These are phyloP conservation scores for Lachancea meyersii DNA, from an alignment of 805 yeast species.

Conservation along the genomic window DNA sequence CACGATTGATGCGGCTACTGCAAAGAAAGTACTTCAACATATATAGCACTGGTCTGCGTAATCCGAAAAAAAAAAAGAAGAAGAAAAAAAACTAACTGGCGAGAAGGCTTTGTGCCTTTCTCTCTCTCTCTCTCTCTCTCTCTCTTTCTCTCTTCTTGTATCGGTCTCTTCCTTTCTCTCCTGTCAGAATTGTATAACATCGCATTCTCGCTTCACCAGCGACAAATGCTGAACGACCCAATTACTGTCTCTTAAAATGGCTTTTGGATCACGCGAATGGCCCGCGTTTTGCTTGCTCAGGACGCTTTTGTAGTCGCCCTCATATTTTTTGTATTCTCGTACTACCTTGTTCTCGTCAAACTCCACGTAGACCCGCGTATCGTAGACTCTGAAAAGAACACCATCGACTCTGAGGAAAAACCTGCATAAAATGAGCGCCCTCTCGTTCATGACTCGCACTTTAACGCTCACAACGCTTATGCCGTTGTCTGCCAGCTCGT, in stretches of 20 bases:
- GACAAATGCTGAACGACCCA: constrained; percentile 74
- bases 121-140: background rate
- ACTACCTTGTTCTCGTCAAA: constrained; percentile 47
- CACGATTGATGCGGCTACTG: constrained; percentile 35
- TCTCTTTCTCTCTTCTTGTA: too few species aligned
- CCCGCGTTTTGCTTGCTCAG: constrained; percentile 35
- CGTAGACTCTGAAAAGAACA: constrained; percentile 77
- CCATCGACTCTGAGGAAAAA: constrained; percentile 86
- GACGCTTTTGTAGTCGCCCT: constrained; percentile 46
- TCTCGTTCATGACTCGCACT: constrained; percentile 81
- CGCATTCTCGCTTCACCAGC: constrained; percentile 35
- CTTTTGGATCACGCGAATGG: constrained; percentile 56
- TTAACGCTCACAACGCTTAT: constrained; percentile 70
- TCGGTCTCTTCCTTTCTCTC: too few species aligned
- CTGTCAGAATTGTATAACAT: constrained; percentile 17
- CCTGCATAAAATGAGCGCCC: constrained; percentile 67
- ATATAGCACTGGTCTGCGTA: constrained; percentile 5
- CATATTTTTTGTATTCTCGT: constrained; percentile 72
- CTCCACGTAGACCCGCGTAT: constrained; percentile 79
- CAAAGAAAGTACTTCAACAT: constrained; percentile 27
- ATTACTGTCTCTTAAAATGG: constrained; percentile 68
- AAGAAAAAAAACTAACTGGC: background rate
- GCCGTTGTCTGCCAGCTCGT: constrained; percentile 95
- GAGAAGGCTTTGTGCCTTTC: too few species aligned
- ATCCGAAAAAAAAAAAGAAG: background rate